Base-by-base conservation (phyloP, 768 basidiomycete species). In the Suillus alpinus region DNA sequence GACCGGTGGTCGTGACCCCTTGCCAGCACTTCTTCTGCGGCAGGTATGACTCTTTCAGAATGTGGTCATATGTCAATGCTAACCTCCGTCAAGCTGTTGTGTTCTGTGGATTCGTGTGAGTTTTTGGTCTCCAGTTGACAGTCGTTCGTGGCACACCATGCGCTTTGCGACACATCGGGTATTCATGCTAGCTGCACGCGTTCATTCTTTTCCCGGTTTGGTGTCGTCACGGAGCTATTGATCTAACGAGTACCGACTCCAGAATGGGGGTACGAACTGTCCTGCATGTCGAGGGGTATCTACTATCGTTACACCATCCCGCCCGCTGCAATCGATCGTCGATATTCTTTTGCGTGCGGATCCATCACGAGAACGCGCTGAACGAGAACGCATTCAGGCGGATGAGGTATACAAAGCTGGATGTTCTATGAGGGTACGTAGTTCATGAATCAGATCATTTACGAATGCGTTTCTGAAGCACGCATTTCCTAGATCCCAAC, bases 1-100 rank as follows among this genome's bases (percentile, higher is more conserved):
- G 84, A 62, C 92, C 92, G 3, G 92, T 94, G 16, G 77, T 92
- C 32, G 89, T 94, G 56, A 80, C 83, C 39, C 92, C 92, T 34
- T 94, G 92, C 71, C 90, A 93, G 66, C 92, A 94, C 79, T 92
- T 90, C 80, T 94, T 93, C 70, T 94, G 92, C 68, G 92, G 92
- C 73, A 92, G 92, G 91, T 92, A 73, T 61, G 76, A 66, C 53
- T 39, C 14, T 10, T 51, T 8, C 44, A 53, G 44, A 56, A 56
- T 3, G 55, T 36, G 2, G 16, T 2, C 9, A 9, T 51, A 40
- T 52, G 32, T 58, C 47, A 23, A 63, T 88, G 84, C 72, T 94
- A 86, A 68, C 58, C 10, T 63, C 18, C 39, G 39, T 53, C 13
- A 63, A 94, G 92, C 69, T 94, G 92, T 71, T 89, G 88, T 70